Evolutionary conservation across 1,139 yeast genomes (phyloP).

Genomic region (Pichia sp.): DNA sequence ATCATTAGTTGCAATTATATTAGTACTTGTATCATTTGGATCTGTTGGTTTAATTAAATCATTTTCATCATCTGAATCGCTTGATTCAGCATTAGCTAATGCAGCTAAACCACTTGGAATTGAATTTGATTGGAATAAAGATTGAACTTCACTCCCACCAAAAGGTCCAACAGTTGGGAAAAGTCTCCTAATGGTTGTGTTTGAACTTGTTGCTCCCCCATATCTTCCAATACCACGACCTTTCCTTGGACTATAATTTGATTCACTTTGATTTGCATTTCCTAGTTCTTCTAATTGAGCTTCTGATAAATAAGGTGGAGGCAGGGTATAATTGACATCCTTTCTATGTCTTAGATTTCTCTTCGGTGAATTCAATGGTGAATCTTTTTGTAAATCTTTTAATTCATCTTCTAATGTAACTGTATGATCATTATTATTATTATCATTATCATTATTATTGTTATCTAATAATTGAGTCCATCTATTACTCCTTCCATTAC

Average conservation of each 20-base stretch:
- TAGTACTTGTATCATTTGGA: slow-evolving; percentile 24
- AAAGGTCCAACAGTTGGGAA: slow-evolving; percentile 98
- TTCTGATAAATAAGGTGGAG: slow-evolving; percentile 69
- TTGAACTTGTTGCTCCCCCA: slow-evolving; percentile 17
- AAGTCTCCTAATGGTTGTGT: slow-evolving; percentile 44
- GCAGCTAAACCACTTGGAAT: slow-evolving; percentile 47
- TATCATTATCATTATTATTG: neutral
- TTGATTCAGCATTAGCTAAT: slow-evolving; percentile 28
- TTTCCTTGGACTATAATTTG: slow-evolving; percentile 30
- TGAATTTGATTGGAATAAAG: slow-evolving; percentile 51
- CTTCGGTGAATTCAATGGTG: slow-evolving; percentile 42
- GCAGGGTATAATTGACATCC: slow-evolving; percentile 73
- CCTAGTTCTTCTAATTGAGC: slow-evolving; percentile 29
- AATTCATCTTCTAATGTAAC: slow-evolving; percentile 30
- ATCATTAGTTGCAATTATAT: slow-evolving; percentile 22
- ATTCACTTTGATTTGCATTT: slow-evolving; percentile 10
- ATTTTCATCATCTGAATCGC: slow-evolving; percentile 37
- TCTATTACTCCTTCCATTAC: slow-evolving; percentile 1
- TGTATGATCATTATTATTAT: neutral
- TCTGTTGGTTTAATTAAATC: slow-evolving; percentile 30
- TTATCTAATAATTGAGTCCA: slow-evolving; percentile 2
- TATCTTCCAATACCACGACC: slow-evolving; percentile 23
- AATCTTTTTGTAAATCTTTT: slow-evolving; percentile 37
- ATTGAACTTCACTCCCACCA: slow-evolving; percentile 83
- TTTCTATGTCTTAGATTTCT: slow-evolving; percentile 67